These are phyloP conservation scores for Diutina ranongensis DNA, from an alignment of 1,139 yeast species.

Conservation along the genomic window DNA sequence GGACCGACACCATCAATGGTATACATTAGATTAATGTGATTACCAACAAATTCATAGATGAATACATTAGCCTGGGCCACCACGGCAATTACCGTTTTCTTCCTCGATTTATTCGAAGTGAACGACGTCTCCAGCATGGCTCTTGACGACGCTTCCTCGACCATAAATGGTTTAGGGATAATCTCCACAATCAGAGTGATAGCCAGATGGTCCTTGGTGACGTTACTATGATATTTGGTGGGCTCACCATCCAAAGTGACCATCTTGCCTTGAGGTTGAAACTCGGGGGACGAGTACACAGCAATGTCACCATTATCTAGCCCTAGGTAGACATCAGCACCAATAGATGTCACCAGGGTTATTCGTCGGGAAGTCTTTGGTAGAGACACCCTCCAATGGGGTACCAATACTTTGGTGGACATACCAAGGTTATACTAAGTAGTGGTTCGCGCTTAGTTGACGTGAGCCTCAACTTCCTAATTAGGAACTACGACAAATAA, in stretches of 20 bases:
- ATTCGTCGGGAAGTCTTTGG: not conserved
- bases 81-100: not conserved
- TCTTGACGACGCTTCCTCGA: not conserved
- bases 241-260: not conserved
- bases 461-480: not conserved
- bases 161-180: not conserved
- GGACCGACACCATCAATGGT: not conserved
- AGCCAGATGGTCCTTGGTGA: not conserved
- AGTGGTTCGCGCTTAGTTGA: not conserved
- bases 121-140: not conserved
- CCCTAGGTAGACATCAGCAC: not conserved
- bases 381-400: conserved; percentile 1
- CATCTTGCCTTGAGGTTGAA: not conserved
- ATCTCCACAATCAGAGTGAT: not conserved
- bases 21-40: not conserved
- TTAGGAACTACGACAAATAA: too few relatives aligned
- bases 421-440: too few relatives aligned
- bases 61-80: not conserved
- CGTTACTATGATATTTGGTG: not conserved
- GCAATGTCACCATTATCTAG: not conserved
- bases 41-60: not conserved
- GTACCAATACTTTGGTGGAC: not conserved
- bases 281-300: not conserved
- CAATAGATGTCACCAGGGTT: conserved; percentile 3
- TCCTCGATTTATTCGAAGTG: not conserved